phyloP scores from a whole-genome alignment of 2,329 filamentous ascomycete species.

The Cryphonectria nitschkei region DNA sequence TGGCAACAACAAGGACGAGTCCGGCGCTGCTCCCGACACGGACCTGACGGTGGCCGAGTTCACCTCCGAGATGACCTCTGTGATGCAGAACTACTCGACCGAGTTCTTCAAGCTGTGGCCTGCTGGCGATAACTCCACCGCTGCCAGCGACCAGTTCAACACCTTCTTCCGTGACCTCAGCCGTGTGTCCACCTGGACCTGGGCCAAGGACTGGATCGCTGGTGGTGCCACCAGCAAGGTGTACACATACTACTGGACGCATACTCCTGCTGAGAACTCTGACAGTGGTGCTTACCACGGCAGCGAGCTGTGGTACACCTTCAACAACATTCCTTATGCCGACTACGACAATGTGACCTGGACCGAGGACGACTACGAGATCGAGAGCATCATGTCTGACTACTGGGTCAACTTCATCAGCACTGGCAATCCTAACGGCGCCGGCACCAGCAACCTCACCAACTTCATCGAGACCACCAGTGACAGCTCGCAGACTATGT shows the following conservation, averaged over 20 bases:
- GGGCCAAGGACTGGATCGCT: no score
- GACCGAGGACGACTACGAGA: constrained; percentile 34
- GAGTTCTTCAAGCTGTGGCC: background rate
- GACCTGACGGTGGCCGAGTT: background rate
- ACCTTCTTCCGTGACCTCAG: constrained; percentile 34
- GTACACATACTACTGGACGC: constrained; percentile 38
- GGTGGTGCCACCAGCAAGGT: constrained; percentile 26
- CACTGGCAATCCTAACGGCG: constrained; percentile 20
- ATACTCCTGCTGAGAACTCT: constrained; percentile 33
- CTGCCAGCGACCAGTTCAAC: constrained; percentile 29
- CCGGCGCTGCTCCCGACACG: background rate
- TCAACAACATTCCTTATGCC: background rate
- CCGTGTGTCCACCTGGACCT: constrained; percentile 8
- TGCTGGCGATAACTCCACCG: background rate
- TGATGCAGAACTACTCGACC: background rate
- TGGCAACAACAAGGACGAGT: background rate
- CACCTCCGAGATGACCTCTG: background rate
- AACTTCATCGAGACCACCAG: background rate
- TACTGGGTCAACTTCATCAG: constrained; percentile 23
- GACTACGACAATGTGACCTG: constrained; percentile 31
- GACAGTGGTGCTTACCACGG: constrained; percentile 37
- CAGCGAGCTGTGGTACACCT: no score
- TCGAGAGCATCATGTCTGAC: constrained; percentile 20
- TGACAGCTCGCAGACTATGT: no score
- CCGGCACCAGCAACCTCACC: background rate